Conservation (phyloP, 169 alveolate genomes). For the Cryptosporidium felis region DNA sequence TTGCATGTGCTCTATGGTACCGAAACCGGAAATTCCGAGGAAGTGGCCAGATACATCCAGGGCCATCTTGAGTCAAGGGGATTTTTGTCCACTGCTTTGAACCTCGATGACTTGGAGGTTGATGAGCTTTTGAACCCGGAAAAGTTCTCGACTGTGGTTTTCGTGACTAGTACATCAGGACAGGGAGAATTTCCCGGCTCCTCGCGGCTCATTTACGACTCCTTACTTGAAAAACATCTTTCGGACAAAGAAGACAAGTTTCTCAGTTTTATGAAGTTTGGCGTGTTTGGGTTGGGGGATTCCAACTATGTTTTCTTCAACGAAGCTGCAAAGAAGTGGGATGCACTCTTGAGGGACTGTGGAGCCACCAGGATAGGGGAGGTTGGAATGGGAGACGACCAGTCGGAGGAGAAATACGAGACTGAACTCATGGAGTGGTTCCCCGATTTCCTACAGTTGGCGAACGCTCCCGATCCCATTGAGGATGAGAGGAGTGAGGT, state of each 20-base stretch:
- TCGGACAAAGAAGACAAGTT: not conserved
- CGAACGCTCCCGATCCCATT: conserved; percentile 71
- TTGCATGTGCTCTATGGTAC: conserved; percentile 72
- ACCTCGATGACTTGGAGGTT: conserved; percentile 62
- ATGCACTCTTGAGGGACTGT: conserved; percentile 69
- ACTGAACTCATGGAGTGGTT: conserved; percentile 74
- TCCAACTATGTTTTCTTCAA: conserved; percentile 75
- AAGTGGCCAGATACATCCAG: conserved; percentile 65
- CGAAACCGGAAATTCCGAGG: conserved; percentile 77
- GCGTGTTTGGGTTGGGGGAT: conserved; percentile 78
- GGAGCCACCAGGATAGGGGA: conserved; percentile 75
- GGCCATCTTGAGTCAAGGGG: conserved; percentile 51
- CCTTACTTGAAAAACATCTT: not conserved
- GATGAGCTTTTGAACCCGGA: conserved; percentile 49
- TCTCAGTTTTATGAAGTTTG: conserved; percentile 51
- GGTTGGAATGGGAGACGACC: conserved; percentile 75
- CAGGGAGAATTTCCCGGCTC: conserved; percentile 71
- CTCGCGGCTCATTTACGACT: conserved; percentile 23
- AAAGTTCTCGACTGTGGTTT: conserved; percentile 16
- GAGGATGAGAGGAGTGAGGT: conserved; percentile 48
- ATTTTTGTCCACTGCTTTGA: conserved; percentile 1
- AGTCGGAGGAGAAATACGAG: conserved; percentile 75
- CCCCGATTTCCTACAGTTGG: conserved; percentile 70
- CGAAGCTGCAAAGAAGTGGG: conserved; percentile 77
- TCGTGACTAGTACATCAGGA: conserved; percentile 66